These are phyloP conservation scores for Coemansia reversa DNA, from an alignment of 192 early-diverging fungal species.

Conservation along the genomic window DNA sequence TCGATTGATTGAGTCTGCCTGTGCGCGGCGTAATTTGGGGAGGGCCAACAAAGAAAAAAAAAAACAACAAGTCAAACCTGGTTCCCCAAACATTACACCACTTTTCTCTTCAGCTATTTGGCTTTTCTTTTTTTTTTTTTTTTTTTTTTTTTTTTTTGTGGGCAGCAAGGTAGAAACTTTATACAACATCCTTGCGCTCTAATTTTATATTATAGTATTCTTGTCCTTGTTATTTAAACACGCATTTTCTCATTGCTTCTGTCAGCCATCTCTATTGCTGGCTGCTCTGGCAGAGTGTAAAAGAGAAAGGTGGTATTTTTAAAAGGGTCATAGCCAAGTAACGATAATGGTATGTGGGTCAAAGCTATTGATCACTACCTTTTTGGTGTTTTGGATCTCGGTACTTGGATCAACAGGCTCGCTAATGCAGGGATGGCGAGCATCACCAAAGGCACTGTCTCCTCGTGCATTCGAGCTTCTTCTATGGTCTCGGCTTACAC, in stretches of 20 bases:
- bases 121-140: slow-evolving; percentile 4
- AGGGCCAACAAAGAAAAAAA: background rate
- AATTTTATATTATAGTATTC: background rate
- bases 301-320: background rate
- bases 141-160: background rate
- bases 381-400: slow-evolving; percentile 37
- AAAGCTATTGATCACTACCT: slow-evolving; percentile 12
- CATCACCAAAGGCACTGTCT: slow-evolving; percentile 21
- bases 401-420: slow-evolving; percentile 29
- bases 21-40: background rate
- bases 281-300: background rate
- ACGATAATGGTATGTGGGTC: slow-evolving; percentile 24
- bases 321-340: background rate
- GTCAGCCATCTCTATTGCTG: background rate
- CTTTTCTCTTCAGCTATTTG: background rate
- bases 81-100: background rate
- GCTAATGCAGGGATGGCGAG: slow-evolving; percentile 21
- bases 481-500: slow-evolving; percentile 15
- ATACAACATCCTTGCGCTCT: background rate
- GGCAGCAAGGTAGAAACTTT: background rate
- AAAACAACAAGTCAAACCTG: background rate
- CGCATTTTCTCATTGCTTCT: background rate
- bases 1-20: background rate
- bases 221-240: background rate
- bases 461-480: slow-evolving; percentile 20